A percentile compares a stretch with the other conserved stretches of the same genome.
phyloP scores from a whole-genome alignment of 1,284 basidiomycete genomes.

The Ganoderma sp. region DNA sequence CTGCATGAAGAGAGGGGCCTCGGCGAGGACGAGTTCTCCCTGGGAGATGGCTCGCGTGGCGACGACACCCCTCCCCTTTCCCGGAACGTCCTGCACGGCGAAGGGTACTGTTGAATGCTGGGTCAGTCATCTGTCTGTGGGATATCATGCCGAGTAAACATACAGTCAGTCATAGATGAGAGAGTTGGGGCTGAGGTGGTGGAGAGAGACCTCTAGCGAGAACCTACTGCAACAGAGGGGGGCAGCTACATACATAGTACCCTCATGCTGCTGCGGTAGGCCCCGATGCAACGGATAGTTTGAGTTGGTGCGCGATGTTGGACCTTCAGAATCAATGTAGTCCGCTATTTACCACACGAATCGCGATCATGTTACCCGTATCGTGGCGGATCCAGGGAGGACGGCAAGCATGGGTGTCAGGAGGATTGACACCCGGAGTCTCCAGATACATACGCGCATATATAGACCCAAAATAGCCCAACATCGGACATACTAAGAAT shows the following conservation, averaged over 20 bases:
- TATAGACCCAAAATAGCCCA: not conserved
- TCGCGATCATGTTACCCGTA: too few species aligned
- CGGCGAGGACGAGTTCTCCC: constrained; percentile 25
- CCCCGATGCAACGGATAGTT: not conserved
- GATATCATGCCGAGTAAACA: not conserved
- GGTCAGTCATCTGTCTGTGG: not conserved
- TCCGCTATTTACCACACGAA: too few species aligned
- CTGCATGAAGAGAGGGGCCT: constrained; percentile 20
- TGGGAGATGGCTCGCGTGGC: constrained; percentile 19
- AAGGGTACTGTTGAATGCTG: not conserved
- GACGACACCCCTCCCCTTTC: constrained; percentile 28
- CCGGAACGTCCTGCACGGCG: constrained; percentile 27
- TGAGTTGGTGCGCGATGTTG: not conserved
- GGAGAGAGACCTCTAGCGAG: not conserved
- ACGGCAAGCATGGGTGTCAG: too few species aligned
- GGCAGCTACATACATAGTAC: not conserved
- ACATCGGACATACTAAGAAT: not conserved
- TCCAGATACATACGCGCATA: not conserved
- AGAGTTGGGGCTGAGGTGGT: not conserved
- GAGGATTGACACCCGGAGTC: not conserved
- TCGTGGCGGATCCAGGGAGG: too few species aligned
- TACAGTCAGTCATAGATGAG: not conserved
- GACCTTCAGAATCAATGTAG: not conserved
- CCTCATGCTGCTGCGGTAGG: not conserved
- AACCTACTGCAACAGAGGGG: not conserved